Conservation (phyloP, 495 filamentous ascomycete species). For the Aspergillus olivimuriae region DNA sequence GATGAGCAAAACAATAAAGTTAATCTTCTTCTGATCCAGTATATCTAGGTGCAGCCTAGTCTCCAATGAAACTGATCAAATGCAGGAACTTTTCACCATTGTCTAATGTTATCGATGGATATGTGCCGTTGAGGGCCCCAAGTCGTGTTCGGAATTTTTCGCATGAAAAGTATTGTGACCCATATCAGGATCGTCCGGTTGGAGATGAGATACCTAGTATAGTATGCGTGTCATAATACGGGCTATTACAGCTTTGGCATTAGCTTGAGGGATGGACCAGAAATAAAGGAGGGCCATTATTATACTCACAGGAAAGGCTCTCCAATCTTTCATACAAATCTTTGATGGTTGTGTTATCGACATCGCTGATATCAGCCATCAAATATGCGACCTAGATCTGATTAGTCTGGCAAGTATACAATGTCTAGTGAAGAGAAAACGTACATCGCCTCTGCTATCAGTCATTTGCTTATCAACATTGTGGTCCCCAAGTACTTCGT, state of each 20-base stretch:
- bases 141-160: too few relatives aligned
- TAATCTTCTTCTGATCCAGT: too few relatives aligned
- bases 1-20: too few relatives aligned
- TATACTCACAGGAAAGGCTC: constrained; percentile 64
- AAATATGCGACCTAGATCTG: constrained; percentile 70
- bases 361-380: constrained; percentile 94
- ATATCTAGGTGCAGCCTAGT: too few relatives aligned
- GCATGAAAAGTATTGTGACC: too few relatives aligned
- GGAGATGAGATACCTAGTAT: constrained; percentile 64
- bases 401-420: constrained; percentile 10
- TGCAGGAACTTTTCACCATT: too few relatives aligned
- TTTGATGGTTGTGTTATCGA: constrained; percentile 74
- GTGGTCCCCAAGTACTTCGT: constrained; percentile 86
- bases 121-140: too few relatives aligned
- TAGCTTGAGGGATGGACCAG: too few relatives aligned
- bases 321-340: constrained; percentile 79
- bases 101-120: too few relatives aligned
- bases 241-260: constrained; percentile 44
- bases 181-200: too few relatives aligned
- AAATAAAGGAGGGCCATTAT: background rate
- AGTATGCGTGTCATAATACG: constrained; percentile 83
- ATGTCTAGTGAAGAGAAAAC: constrained; percentile 11
- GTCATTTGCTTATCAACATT: constrained; percentile 99
- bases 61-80: too few relatives aligned
- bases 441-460: constrained; percentile 83